Evolutionary conservation across 805 yeast species (phyloP).

Genomic region (Saturnispora hagleri): DNA sequence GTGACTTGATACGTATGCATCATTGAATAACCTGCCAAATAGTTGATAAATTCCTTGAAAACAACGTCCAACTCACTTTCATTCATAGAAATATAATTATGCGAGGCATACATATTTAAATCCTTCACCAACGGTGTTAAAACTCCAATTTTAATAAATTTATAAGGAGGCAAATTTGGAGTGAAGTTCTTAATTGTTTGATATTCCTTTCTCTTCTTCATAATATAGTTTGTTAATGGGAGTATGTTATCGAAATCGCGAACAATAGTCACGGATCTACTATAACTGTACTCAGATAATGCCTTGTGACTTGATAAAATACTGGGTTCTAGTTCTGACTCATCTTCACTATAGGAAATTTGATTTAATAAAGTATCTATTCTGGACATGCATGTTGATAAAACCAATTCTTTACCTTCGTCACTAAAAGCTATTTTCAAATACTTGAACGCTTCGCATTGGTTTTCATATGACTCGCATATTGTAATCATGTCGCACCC

Average conservation of each 20-base stretch:
- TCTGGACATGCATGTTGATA: slow-evolving; percentile 33
- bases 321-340: slow-evolving; percentile 26
- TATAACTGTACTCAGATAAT: slow-evolving; percentile 39
- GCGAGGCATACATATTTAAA: not conserved
- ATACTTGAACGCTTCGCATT: slow-evolving; percentile 45
- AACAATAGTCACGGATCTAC: slow-evolving; percentile 42
- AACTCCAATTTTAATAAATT: slow-evolving; percentile 3
- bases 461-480: slow-evolving; percentile 46
- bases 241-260: slow-evolving; percentile 43
- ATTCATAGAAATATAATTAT: not conserved
- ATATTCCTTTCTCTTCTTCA: slow-evolving; percentile 15
- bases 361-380: slow-evolving; percentile 35
- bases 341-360: slow-evolving; percentile 33
- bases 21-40: slow-evolving; percentile 29
- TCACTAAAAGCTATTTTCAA: slow-evolving; percentile 25
- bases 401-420: slow-evolving; percentile 33
- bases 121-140: slow-evolving; percentile 2
- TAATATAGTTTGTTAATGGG: slow-evolving; percentile 38
- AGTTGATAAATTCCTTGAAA: slow-evolving; percentile 38
- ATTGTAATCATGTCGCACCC: slow-evolving; percentile 59
- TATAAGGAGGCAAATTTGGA: slow-evolving; percentile 3
- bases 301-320: slow-evolving; percentile 35
- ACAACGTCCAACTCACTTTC: slow-evolving; percentile 1
- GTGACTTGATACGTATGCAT: slow-evolving; percentile 34
- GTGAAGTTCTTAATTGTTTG: not conserved